Conservation (phyloP, 2,329 filamentous ascomycete species). For the Nannizzia gypsea region DNA sequence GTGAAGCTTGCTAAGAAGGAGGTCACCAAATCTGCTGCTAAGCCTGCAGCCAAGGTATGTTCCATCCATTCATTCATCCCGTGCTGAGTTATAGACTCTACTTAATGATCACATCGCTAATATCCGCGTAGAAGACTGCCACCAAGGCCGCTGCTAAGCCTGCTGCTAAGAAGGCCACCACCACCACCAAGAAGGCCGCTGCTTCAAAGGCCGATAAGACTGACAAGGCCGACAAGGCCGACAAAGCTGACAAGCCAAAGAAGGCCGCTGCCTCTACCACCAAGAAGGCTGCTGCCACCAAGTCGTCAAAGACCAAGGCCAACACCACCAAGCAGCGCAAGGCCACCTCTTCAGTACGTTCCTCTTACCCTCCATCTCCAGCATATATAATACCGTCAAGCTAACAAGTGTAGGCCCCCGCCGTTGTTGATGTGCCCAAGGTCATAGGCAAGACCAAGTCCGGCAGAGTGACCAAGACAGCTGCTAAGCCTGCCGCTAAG, state of each 20-base stretch:
- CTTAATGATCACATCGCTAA: no score
- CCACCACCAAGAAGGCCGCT: slow-evolving; percentile 19
- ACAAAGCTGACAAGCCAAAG: slow-evolving; percentile 30
- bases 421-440: slow-evolving; percentile 57
- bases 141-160: slow-evolving; percentile 26
- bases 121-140: slow-evolving; percentile 11
- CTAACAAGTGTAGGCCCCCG: slow-evolving; percentile 42
- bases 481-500: slow-evolving; percentile 39
- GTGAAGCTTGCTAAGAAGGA: slow-evolving; percentile 87
- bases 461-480: slow-evolving; percentile 65
- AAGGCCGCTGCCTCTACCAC: slow-evolving; percentile 33
- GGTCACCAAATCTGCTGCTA: slow-evolving; percentile 25
- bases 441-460: slow-evolving; percentile 73
- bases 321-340: slow-evolving; percentile 45
- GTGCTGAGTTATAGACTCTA: no score
- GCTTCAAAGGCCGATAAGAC: no score
- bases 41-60: slow-evolving; percentile 26
- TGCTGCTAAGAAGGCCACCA: slow-evolving; percentile 18
- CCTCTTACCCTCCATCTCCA: neutral
- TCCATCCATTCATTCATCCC: neutral
- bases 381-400: neutral
- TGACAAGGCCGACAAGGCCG: slow-evolving; percentile 15
- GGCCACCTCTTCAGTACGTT: slow-evolving; percentile 33
- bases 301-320: slow-evolving; percentile 45
- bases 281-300: slow-evolving; percentile 39